Percentiles rank a stretch among this genome's conserved stretches.
Evolutionary conservation across 1,139 yeast genomes (phyloP).

Genomic region (Sporopachydermia cereana): DNA sequence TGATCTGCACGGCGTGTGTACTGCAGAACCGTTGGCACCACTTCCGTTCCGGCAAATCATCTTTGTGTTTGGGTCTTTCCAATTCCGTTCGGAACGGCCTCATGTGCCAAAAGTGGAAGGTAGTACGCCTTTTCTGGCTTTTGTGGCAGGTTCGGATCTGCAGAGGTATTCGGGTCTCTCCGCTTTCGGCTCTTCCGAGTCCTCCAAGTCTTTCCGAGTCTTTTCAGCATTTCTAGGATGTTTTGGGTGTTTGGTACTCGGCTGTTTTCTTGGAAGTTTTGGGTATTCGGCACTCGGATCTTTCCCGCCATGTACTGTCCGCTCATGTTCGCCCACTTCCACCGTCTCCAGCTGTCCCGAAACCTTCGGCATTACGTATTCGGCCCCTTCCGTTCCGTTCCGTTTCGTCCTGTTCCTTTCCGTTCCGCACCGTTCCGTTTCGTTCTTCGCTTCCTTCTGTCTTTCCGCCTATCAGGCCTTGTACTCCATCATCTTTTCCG

Average conservation of each 20-base stretch:
- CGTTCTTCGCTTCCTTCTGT: conserved; percentile 14
- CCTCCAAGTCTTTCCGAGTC: too few species aligned
- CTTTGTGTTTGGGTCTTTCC: too few species aligned
- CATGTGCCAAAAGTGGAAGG: too few species aligned
- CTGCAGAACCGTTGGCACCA: too few species aligned
- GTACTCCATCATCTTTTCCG: conserved; percentile 17
- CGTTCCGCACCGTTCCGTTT: conserved; percentile 11
- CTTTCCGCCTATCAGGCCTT: conserved; percentile 12
- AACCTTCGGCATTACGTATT: background rate
- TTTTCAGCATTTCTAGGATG: background rate
- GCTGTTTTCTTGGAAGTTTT: background rate
- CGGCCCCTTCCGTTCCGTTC: background rate
- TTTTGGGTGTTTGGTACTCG: background rate
- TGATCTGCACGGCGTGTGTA: too few species aligned
- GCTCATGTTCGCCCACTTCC: background rate
- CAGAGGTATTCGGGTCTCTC: too few species aligned
- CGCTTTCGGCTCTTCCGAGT: too few species aligned
- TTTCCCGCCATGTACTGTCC: background rate
- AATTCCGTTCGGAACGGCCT: too few species aligned
- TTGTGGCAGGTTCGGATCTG: too few species aligned
- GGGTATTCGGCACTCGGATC: background rate
- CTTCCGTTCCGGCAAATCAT: too few species aligned
- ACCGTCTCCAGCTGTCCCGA: background rate
- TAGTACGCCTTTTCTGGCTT: too few species aligned
- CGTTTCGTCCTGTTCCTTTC: background rate